Evolutionary conservation across 2,329 filamentous ascomycete genomes (phyloP).

Genomic region (Epicoccum nigrum): DNA sequence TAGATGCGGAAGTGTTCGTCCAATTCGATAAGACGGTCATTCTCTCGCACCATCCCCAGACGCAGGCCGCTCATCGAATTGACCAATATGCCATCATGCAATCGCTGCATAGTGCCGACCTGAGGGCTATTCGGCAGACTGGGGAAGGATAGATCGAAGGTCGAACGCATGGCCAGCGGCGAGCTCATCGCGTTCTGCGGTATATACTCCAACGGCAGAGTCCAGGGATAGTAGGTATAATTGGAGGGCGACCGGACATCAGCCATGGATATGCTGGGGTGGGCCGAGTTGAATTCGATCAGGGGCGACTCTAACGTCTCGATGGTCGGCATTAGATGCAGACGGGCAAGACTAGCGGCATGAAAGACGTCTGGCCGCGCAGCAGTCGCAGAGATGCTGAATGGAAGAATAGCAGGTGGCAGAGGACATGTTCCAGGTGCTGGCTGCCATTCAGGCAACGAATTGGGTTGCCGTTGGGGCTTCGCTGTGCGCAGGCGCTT

Average conservation of each 20-base stretch:
- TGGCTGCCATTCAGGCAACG: constrained; percentile 22
- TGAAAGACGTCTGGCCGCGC: constrained; percentile 84
- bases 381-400: constrained; percentile 80
- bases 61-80: constrained; percentile 66
- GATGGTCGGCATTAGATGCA: constrained; percentile 73
- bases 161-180: constrained; percentile 71
- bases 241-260: constrained; percentile 70
- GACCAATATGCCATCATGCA: constrained; percentile 64
- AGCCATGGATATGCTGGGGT: constrained; percentile 61
- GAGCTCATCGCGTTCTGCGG: constrained; percentile 79
- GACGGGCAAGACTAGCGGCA: constrained; percentile 80
- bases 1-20: constrained; percentile 71
- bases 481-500: constrained; percentile 39
- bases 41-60: constrained; percentile 71
- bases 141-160: constrained; percentile 73
- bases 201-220: constrained; percentile 76
- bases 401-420: constrained; percentile 63
- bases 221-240: constrained; percentile 92
- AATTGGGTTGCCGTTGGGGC: neutral
- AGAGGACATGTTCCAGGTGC: constrained; percentile 68
- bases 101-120: constrained; percentile 60
- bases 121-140: constrained; percentile 58
- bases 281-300: constrained; percentile 58
- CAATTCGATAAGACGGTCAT: constrained; percentile 47
- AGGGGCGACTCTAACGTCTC: constrained; percentile 64